A percentile compares a stretch with the other conserved stretches of the same genome.
These are phyloP conservation scores for Fragaria nilgerrensis DNA, from an alignment of 306 rosid genomes.

Conservation along the genomic window DNA sequence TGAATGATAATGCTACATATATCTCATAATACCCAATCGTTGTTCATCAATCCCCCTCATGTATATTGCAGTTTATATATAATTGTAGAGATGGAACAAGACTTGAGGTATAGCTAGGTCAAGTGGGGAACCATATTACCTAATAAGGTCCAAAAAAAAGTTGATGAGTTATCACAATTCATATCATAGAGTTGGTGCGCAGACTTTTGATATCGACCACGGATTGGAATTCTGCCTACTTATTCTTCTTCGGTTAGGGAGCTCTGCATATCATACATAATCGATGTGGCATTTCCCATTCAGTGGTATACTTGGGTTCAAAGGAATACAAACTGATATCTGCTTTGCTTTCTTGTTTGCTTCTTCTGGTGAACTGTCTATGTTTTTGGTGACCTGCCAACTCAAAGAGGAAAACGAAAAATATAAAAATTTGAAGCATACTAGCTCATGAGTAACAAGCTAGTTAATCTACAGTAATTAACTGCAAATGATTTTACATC, in stretches of 20 bases:
- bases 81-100: neutral
- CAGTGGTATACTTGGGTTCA: neutral
- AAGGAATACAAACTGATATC: conserved; percentile 6
- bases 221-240: conserved; percentile 2
- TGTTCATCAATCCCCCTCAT: neutral
- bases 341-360: neutral
- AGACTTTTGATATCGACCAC: neutral
- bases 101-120: neutral
- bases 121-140: neutral
- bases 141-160: conserved; percentile 7
- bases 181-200: conserved; percentile 1
- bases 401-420: conserved; percentile 11
- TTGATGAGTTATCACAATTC: neutral
- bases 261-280: neutral
- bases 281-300: neutral
- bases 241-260: conserved; percentile 11
- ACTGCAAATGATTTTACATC: neutral
- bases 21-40: neutral
- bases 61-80: neutral
- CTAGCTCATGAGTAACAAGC: neutral
- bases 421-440: neutral
- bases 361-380: conserved; percentile 52
- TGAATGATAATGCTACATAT: neutral
- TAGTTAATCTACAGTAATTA: too few species aligned
- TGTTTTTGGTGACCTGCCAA: conserved; percentile 48